Evolutionary conservation across 331 rosid species (phyloP), one percentile per base, ranked within the genome.

Genomic region (Erythrophleum ivorense): DNA sequence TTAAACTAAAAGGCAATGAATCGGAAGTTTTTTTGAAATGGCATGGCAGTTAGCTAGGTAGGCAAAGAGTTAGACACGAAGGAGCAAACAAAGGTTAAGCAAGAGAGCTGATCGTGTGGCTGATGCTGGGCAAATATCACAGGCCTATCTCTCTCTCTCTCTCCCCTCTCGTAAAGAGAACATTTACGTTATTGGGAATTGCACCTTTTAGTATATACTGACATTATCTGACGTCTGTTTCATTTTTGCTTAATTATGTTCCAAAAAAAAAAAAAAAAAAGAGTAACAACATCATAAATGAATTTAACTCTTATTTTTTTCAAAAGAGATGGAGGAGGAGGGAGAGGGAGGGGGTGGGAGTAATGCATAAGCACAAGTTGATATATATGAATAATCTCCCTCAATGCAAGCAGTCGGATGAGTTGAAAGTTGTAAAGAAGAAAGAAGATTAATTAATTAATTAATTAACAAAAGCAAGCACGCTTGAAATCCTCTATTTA

Each of bases 151-250:
- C n/a, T 5, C 45, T 6, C 12, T 3, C 60, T 0, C 24, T 2
- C 29, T 4, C 76, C 7, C 67, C 48, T 80, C 75, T 83, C 52
- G 33, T 54, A 38, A 50, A 80, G 34, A 55, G 6, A 55, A 70
- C 75, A 63, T 58, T 74, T 76, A 67, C 49, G 71, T 79, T 57
- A 67, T 86, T 53, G 91, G 87, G 76, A 90, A 87, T 84, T 82
- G 89, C 50, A 81, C 45, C 68, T 73, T 58, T 76, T 64, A 70
- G 53, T 71, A 19, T 70, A 70, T 46, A 34, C 84, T 76, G 76
- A 78, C 72, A 76, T n/a, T 13, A 71, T 36, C 72, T 81, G 82
- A 68, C 85, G 58, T 71, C 68, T 78, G 57, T 65, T 76, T 67
- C 19, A 53, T 6, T 24, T 70, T 10, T 45, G 38, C 18, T n/a